Evolutionary conservation across 1,284 basidiomycete species (phyloP).

Genomic region (Mycosarcoma maydis): DNA sequence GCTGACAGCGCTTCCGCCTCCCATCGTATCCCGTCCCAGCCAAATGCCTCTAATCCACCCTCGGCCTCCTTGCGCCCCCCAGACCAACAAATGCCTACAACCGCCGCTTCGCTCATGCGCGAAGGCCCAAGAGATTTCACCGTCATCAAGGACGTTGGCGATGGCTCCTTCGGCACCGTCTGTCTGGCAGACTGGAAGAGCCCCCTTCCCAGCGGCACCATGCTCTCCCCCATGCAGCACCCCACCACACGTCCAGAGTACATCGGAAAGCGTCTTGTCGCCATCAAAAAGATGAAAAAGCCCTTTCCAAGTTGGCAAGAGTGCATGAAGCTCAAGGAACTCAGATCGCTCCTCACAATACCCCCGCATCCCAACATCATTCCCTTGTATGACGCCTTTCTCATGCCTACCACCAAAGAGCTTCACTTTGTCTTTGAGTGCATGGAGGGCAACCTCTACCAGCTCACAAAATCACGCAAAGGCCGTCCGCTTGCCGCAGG

Average conservation of each 20-base stretch:
- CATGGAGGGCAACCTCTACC: slow-evolving; percentile 99
- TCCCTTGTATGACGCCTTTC: slow-evolving; percentile 97
- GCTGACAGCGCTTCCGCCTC: slow-evolving; percentile 17
- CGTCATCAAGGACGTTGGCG: slow-evolving; percentile 63
- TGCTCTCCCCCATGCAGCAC: slow-evolving; percentile 67
- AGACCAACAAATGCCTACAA: slow-evolving; percentile 48
- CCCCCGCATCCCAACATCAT: slow-evolving; percentile 97
- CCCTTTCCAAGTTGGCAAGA: slow-evolving; percentile 97
- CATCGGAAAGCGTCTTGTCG: slow-evolving; percentile 91
- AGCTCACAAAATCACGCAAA: slow-evolving; percentile 96
- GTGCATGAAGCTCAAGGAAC: slow-evolving; percentile 92
- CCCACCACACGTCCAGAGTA: slow-evolving; percentile 86
- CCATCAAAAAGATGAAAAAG: slow-evolving; percentile 98
- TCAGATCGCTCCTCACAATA: slow-evolving; percentile 94
- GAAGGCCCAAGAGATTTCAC: slow-evolving; percentile 61
- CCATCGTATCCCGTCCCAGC: not conserved
- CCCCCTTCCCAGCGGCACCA: slow-evolving; percentile 71
- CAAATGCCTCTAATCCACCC: not conserved
- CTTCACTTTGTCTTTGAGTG: slow-evolving; percentile 99
- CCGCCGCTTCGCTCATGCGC: slow-evolving; percentile 59
- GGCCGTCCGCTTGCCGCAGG: slow-evolving; percentile 93
- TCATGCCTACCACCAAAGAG: slow-evolving; percentile 89
- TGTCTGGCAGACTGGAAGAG: slow-evolving; percentile 99
- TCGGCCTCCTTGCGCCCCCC: slow-evolving; percentile 19
- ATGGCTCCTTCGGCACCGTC: slow-evolving; percentile 81